Base-by-base conservation (phyloP, 129 eudicot species). In the Chrysanthemum makinoi region DNA sequence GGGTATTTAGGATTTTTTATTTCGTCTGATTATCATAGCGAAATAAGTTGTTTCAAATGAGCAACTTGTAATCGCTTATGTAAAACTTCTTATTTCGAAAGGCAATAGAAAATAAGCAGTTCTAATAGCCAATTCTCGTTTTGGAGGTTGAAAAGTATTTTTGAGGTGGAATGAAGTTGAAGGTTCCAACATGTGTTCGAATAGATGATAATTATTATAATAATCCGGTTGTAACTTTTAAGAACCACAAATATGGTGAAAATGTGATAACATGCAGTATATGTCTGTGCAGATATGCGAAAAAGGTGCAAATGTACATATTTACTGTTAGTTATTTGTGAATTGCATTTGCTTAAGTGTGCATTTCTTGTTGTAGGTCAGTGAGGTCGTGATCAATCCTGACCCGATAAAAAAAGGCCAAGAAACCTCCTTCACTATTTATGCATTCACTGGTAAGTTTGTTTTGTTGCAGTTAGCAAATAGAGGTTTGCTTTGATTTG, bases 361-460 rank as follows among this genome's bases (percentile, higher is more conserved):
- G 35, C 35, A 30, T 30, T 30, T 30, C 35, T 30, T 30, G 6
- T 49, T 49, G 54, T 75, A 78, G 70, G 77, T 89, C 52, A 80
- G 72, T 24, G 80, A 83, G 20, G 77, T 89, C 10, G 84, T 69
- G 47, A 82, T 86, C 60, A 50, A 66, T 67, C 96, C 96, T 22
- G 73, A 77, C 69, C 96, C 91, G 2, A 73, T 84, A 28, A 33
- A 49, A 17, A 75, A 79, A 86, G 89, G 96, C 72, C 49, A 69
- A 62, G 56, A 60, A 50, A 83, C 91, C 77, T 81, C 91, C 70
- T 86, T 89, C 78, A 79, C 72, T 47, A 74, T 89, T 57, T 70
- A 86, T 72, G 96, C 91, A 55, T 72, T 73, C 13, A 79, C 96
- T 49, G 89, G 91, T 83, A 79, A 35, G 3, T n/a, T 54, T 59